Conservation (phyloP, 371 early-diverging fungal genomes). For the Mucor velutinosus region DNA sequence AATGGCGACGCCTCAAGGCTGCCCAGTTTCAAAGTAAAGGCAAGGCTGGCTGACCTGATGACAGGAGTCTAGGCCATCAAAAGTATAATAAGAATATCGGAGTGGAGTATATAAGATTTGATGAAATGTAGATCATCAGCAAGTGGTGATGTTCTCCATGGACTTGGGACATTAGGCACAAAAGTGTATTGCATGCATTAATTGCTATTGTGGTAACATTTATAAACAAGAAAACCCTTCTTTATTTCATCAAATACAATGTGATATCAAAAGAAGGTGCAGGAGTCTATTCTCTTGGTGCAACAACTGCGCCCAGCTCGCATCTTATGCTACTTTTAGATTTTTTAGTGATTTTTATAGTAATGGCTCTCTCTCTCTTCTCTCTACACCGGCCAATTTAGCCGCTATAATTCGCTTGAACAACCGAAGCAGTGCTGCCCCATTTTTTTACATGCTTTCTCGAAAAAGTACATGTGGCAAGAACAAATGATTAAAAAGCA, state of each 20-base stretch:
- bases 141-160: not conserved
- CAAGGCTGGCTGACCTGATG: not conserved
- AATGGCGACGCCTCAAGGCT: not conserved
- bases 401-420: not conserved
- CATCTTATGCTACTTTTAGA: not conserved
- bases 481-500: conserved; percentile 3
- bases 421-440: not conserved
- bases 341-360: not conserved
- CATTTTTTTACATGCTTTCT: not conserved
- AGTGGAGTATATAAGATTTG: not conserved
- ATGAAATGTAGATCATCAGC: not conserved
- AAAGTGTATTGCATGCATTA: not conserved
- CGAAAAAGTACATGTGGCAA: not conserved
- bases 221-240: not conserved
- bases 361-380: not conserved
- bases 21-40: not conserved
- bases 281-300: not conserved
- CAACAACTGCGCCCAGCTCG: not conserved
- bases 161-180: not conserved
- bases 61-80: not conserved
- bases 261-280: not conserved
- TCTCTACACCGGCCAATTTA: not conserved
- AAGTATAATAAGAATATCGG: not conserved
- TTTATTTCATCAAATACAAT: not conserved
- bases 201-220: not conserved